Conservation (phyloP, 306 rosid species). For the Glycine tomentella region DNA sequence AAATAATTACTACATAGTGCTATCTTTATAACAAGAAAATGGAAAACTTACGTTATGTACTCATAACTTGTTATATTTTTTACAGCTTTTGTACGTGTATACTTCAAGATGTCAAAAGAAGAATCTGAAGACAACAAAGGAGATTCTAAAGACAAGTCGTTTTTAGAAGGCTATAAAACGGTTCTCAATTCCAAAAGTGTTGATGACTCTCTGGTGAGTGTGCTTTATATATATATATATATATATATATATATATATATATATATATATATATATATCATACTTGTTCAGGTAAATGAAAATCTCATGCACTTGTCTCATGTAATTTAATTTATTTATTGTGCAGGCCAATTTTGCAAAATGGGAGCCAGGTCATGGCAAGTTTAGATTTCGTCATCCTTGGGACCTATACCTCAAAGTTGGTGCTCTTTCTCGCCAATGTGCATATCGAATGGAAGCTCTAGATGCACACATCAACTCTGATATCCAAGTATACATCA, state of each 20-base stretch:
- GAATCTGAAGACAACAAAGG: conserved; percentile 36
- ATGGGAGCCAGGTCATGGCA: conserved; percentile 95
- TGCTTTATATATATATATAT: too few relatives aligned
- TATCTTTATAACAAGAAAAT: background rate
- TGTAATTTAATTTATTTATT: background rate
- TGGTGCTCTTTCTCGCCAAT: conserved; percentile 66
- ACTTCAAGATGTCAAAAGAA: conserved; percentile 45
- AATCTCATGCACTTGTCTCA: conserved; percentile 17
- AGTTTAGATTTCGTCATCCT: conserved; percentile 76
- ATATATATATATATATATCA: too few relatives aligned
- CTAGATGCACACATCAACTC: conserved; percentile 56
- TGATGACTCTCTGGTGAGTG: conserved; percentile 62
- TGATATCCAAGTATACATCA: conserved; percentile 41
- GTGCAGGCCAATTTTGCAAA: conserved; percentile 78
- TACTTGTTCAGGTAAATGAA: too few relatives aligned
- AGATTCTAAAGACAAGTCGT: conserved; percentile 14
- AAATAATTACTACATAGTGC: too few relatives aligned
- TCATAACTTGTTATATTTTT: background rate
- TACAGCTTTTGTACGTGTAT: conserved; percentile 56
- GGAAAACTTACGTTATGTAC: background rate
- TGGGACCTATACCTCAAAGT: conserved; percentile 81
- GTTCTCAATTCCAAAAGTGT: conserved; percentile 60
- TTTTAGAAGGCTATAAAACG: conserved; percentile 57
- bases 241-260: too few relatives aligned
- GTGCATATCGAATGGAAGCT: conserved; percentile 65